phyloP scores from a whole-genome alignment of 2,329 filamentous ascomycete species.

The Aureobasidium vineae region DNA sequence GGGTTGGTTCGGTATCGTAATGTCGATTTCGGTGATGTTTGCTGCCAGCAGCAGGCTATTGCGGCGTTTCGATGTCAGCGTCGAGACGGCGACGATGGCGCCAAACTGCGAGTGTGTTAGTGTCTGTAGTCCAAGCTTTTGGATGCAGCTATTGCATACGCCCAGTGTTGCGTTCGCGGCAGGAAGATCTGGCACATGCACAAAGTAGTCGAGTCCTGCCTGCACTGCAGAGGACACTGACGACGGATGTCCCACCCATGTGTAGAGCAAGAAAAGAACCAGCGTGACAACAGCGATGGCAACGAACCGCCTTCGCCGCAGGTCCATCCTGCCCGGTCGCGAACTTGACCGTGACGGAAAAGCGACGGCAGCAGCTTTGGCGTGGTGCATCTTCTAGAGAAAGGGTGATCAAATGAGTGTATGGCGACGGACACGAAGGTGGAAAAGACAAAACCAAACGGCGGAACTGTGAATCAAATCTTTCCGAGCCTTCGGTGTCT shows the following conservation, averaged over 20 bases:
- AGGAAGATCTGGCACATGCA: slow-evolving; percentile 21
- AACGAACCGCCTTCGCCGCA: slow-evolving; percentile 3
- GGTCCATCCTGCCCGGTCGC: not conserved
- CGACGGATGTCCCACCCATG: slow-evolving; percentile 1
- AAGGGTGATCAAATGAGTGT: not conserved
- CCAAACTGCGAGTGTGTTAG: slow-evolving; percentile 37
- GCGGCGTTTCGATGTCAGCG: slow-evolving; percentile 38
- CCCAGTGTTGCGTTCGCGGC: slow-evolving; percentile 29
- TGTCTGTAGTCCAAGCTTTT: not conserved
- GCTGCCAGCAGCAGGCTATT: slow-evolving; percentile 40
- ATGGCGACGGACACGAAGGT: slow-evolving; percentile 10
- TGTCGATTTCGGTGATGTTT: slow-evolving; percentile 41
- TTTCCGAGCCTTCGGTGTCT: not conserved
- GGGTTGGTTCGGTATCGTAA: slow-evolving; percentile 42
- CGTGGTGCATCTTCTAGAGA: slow-evolving; percentile 9
- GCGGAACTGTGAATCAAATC: not conserved
- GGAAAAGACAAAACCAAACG: slow-evolving; percentile 16
- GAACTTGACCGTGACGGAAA: slow-evolving; percentile 4
- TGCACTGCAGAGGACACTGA: slow-evolving; percentile 11
- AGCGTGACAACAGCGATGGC: slow-evolving; percentile 1
- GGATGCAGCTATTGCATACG: slow-evolving; percentile 5
- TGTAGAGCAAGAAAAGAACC: not conserved
- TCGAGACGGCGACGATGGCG: slow-evolving; percentile 42
- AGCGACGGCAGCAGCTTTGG: slow-evolving; percentile 9
- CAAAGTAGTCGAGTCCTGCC: slow-evolving; percentile 17